Evolutionary conservation across 2,329 filamentous ascomycete species (phyloP).

Genomic region (Nigrospora oryzae): DNA sequence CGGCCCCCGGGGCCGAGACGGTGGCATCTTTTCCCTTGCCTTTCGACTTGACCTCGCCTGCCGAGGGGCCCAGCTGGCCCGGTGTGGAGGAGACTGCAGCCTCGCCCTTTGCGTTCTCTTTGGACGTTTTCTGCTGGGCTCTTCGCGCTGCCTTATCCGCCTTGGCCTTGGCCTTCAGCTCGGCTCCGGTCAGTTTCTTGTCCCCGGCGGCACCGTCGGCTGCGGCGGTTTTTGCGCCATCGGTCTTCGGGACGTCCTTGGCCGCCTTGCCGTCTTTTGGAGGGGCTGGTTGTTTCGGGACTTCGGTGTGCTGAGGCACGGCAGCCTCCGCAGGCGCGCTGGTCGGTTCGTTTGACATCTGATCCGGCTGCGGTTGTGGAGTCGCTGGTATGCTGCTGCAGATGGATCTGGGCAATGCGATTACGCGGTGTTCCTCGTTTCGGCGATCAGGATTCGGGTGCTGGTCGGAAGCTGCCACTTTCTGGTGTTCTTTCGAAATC

Average conservation of each 20-base stretch:
- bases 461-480: too few species aligned
- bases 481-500: too few species aligned
- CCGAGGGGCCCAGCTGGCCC: conserved; percentile 26
- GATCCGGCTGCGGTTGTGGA: too few species aligned
- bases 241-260: conserved; percentile 6
- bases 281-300: not conserved
- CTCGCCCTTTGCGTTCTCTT: conserved; percentile 31
- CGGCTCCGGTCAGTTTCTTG: conserved; percentile 60
- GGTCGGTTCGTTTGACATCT: conserved; percentile 1
- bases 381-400: too few species aligned
- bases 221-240: conserved; percentile 1
- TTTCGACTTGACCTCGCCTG: conserved; percentile 39
- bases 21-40: conserved; percentile 34
- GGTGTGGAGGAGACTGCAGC: conserved; percentile 20
- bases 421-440: too few species aligned
- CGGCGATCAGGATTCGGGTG: too few species aligned
- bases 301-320: not conserved
- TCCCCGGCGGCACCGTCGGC: conserved; percentile 16
- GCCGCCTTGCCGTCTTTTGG: not conserved
- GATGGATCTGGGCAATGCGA: too few species aligned
- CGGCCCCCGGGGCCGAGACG: conserved; percentile 14
- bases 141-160: conserved; percentile 85
- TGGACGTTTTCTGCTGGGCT: conserved; percentile 58
- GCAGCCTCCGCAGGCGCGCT: not conserved
- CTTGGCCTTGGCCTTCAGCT: conserved; percentile 82